Percentiles rank a stretch among this genome's conserved stretches.
These are phyloP conservation scores for Claviceps sp. DNA, from an alignment of 2,329 filamentous ascomycete species.

Conservation along the genomic window DNA sequence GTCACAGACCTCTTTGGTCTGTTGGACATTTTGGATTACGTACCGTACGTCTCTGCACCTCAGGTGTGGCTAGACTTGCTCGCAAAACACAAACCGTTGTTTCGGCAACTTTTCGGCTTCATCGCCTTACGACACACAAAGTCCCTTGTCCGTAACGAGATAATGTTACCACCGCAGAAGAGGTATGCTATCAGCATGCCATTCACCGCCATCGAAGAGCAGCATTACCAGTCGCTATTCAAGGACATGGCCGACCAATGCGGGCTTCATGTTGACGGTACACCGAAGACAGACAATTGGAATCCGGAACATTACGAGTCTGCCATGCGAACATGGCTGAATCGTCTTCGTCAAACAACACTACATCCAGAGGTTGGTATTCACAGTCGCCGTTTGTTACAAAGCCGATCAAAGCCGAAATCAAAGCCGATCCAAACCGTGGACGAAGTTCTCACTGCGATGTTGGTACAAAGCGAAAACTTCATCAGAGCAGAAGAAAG, in stretches of 20 bases:
- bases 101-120: constrained; percentile 54
- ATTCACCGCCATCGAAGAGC: constrained; percentile 81
- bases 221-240: constrained; percentile 70
- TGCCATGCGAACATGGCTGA: constrained; percentile 67
- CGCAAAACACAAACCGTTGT: constrained; percentile 44
- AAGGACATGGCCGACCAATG: constrained; percentile 60
- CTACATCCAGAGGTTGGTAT: constrained; percentile 73
- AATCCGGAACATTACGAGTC: constrained; percentile 50
- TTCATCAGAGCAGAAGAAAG: constrained; percentile 56
- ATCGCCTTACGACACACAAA: constrained; percentile 82
- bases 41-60: constrained; percentile 56
- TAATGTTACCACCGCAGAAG: constrained; percentile 69
- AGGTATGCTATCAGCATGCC: constrained; percentile 80
- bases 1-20: constrained; percentile 68
- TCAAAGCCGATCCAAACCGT: constrained; percentile 64
- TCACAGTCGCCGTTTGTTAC: constrained; percentile 46
- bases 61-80: constrained; percentile 57
- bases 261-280: constrained; percentile 50
- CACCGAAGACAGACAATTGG: constrained; percentile 49
- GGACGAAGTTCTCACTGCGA: constrained; percentile 72
- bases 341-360: constrained; percentile 66
- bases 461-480: constrained; percentile 76
- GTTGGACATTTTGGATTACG: constrained; percentile 64
- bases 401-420: constrained; percentile 56
- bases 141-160: constrained; percentile 61